Base-by-base conservation (phyloP, 2,329 filamentous ascomycete genomes). In the Fusarium longipes region DNA sequence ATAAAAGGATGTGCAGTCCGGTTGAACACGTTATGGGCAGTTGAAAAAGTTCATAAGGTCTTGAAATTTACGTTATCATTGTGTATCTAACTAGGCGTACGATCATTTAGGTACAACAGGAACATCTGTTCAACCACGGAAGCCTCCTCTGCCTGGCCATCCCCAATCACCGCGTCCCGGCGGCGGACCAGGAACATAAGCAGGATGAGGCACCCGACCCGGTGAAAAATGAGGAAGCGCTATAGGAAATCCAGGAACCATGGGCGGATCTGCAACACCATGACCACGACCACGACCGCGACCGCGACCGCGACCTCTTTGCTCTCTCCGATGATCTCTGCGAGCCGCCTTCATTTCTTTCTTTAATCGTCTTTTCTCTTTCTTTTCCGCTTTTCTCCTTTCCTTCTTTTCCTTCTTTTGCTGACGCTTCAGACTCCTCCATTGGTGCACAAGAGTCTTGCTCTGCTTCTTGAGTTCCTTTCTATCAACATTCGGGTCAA, bases 381-480 rank as follows among this genome's bases (percentile, higher is more conserved):
- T 74, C n/a, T 65, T 75, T 48, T 80, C 77, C 5, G 70, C 75
- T 42, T 70, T 77, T 11, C 71, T 79, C 11, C 71, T 70, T 3
- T 78, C 73, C 53, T 71, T 77, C 43, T 72, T 65, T 36, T 70
- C 70, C 44, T 65, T 70, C 20, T 74, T 75, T 12, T 76, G 73
- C 53, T 76, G 71, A 24, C 74, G 74, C 59, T 76, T 80, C 20
- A 75, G 67, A 6, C 76, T 66, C 47, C 73, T 77, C 61, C 83
- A 86, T 53, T 80, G 74, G 38, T 78, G 74, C 51, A 78, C 78
- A 27, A 87, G 72, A 5, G 71, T 73, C 66, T 81, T 83, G 55
- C 86, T 76, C 51, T 86, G 75, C 1, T 71, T 80, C 39, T 76
- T 77, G 17, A 87, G 73, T 4, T 73, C 77, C 27, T 74, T 75